These are phyloP conservation scores for Remersonia thermophila DNA, from an alignment of 2,329 filamentous ascomycete species.

Conservation along the genomic window DNA sequence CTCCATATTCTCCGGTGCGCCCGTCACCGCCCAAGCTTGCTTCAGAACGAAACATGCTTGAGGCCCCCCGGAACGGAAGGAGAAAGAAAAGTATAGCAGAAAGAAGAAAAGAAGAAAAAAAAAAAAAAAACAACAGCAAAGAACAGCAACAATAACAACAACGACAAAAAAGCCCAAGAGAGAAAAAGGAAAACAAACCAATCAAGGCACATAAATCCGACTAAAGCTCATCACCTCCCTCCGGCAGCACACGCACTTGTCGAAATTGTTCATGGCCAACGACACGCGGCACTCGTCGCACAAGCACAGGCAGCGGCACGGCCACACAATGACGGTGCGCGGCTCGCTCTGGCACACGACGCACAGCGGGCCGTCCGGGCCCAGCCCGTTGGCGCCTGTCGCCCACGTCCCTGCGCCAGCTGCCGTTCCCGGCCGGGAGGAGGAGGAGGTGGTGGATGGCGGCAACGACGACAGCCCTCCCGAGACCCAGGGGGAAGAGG, in stretches of 20 bases:
- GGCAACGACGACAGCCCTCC: too few species aligned
- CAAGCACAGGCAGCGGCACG: slow-evolving; percentile 83
- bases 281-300: slow-evolving; percentile 93
- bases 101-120: too few species aligned
- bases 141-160: neutral
- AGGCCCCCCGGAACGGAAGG: too few species aligned
- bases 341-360: slow-evolving; percentile 86
- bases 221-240: slow-evolving; percentile 82
- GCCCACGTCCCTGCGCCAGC: slow-evolving; percentile 37
- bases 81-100: too few species aligned
- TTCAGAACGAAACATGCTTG: too few species aligned
- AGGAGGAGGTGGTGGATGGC: too few species aligned
- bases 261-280: slow-evolving; percentile 92
- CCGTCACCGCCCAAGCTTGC: too few species aligned
- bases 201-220: slow-evolving; percentile 72
- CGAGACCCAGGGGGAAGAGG: too few species aligned
- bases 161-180: neutral
- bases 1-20: too few species aligned
- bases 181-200: neutral
- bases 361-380: slow-evolving; percentile 63
- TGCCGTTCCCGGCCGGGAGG: neutral
- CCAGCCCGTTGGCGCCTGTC: slow-evolving; percentile 60
- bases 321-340: slow-evolving; percentile 87
- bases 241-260: slow-evolving; percentile 89
- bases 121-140: neutral